phyloP scores from a whole-genome alignment of 2,329 filamentous ascomycete genomes.

The Elsinoe ampelina region DNA sequence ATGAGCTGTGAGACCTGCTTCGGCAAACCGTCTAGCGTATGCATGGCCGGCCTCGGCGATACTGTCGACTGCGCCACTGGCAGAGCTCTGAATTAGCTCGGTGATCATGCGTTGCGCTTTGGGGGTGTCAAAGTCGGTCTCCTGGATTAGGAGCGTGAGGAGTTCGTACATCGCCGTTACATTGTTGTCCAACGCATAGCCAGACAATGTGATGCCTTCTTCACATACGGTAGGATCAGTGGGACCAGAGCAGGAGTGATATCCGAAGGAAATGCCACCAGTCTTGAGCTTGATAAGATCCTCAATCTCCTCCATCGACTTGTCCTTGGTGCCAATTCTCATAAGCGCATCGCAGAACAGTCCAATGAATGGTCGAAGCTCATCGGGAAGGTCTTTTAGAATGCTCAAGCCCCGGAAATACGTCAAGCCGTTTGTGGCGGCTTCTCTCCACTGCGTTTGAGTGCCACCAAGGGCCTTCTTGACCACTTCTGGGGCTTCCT shows the following conservation, averaged over 20 bases:
- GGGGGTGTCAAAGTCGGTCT: constrained; percentile 81
- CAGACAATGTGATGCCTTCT: constrained; percentile 76
- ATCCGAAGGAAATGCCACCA: constrained; percentile 75
- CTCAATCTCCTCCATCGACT: constrained; percentile 89
- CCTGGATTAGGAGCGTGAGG: constrained; percentile 66
- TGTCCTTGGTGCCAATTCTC: constrained; percentile 79
- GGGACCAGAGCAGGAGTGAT: constrained; percentile 73
- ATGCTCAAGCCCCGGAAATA: constrained; percentile 88
- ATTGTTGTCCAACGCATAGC: constrained; percentile 83
- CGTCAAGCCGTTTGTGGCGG: constrained; percentile 87
- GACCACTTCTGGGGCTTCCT: constrained; percentile 56
- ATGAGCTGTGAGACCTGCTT: constrained; percentile 64
- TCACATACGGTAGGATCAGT: constrained; percentile 58
- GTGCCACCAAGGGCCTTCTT: constrained; percentile 29
- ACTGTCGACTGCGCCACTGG: constrained; percentile 82
- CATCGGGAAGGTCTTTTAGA: constrained; percentile 69
- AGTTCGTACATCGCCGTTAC: constrained; percentile 86
- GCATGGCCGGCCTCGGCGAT: constrained; percentile 85
- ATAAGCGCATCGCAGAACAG: constrained; percentile 88
- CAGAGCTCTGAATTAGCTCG: constrained; percentile 75
- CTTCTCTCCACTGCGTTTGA: constrained; percentile 74
- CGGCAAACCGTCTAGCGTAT: constrained; percentile 75
- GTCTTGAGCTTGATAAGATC: constrained; percentile 95
- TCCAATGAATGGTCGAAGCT: constrained; percentile 74
- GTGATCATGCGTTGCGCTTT: constrained; percentile 74